Percentiles rank a stretch among this genome's conserved stretches.
Evolutionary conservation across 169 alveolate species (phyloP).

Genomic region (Miamiensis avidus): DNA sequence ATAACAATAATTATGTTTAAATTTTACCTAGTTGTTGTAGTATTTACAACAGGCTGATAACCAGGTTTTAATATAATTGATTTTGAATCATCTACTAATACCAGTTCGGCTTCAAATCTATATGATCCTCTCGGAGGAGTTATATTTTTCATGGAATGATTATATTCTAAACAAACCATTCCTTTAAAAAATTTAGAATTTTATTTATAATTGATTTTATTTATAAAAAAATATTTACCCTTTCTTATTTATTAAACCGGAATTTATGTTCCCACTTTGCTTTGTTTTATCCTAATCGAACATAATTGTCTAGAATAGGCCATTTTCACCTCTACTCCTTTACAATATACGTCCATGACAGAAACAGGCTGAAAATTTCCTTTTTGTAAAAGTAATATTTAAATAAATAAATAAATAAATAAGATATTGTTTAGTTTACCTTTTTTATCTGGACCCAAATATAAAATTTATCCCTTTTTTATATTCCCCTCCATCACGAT

Average conservation of each 20-base stretch:
- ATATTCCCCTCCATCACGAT: slow-evolving; percentile 72
- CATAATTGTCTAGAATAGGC: neutral
- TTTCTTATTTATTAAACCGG: slow-evolving; percentile 24
- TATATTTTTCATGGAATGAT: neutral
- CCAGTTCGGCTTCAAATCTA: neutral
- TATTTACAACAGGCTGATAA: neutral
- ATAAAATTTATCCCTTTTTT: slow-evolving; percentile 45
- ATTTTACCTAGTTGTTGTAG: neutral
- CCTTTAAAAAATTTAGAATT: too few species aligned
- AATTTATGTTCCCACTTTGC: neutral
- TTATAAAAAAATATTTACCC: slow-evolving; percentile 30
- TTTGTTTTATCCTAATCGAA: neutral
- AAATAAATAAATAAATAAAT: too few species aligned
- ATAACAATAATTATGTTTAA: too few species aligned
- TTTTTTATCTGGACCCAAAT: slow-evolving; percentile 76
- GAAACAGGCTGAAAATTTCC: neutral
- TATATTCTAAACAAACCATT: neutral
- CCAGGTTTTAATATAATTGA: neutral
- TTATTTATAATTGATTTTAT: too few species aligned
- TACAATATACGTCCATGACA: neutral
- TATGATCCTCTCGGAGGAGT: neutral
- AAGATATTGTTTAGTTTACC: slow-evolving; percentile 33
- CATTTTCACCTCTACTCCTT: neutral
- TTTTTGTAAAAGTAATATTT: too few species aligned
- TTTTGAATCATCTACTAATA: neutral